Conservation (phyloP, 163 green algal genomes). For the Trebouxia gelatinosa region DNA sequence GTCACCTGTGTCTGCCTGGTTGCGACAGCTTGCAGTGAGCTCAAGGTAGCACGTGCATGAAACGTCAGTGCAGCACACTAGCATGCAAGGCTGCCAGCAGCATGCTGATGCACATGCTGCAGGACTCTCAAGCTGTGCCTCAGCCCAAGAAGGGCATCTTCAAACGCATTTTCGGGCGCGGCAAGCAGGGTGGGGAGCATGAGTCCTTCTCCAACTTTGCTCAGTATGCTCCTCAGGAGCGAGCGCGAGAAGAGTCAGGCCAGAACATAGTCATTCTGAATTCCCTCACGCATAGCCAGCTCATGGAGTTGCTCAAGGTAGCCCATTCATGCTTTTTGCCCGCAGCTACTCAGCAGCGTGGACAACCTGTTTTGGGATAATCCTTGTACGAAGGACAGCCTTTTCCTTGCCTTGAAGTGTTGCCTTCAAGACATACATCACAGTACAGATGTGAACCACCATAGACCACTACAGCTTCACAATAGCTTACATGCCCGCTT, state of each 20-base stretch:
- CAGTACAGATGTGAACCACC: too few species aligned
- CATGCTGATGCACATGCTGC: not conserved
- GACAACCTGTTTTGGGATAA: too few species aligned
- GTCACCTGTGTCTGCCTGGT: too few species aligned
- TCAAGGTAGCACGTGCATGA: not conserved
- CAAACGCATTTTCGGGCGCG: conserved; percentile 25
- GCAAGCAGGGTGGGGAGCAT: conserved; percentile 9
- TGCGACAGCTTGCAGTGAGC: not conserved
- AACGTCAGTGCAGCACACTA: not conserved
- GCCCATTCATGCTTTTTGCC: not conserved
- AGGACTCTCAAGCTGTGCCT: conserved; percentile 8
- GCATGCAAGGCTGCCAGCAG: not conserved
- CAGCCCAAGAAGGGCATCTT: conserved; percentile 24
- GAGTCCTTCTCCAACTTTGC: conserved; percentile 30
- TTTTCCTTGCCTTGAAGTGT: too few species aligned
- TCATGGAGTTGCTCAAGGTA: conserved; percentile 47
- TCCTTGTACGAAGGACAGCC: too few species aligned
- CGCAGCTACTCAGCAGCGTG: too few species aligned
- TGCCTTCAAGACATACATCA: too few species aligned
- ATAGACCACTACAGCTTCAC: too few species aligned
- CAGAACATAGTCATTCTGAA: conserved; percentile 52
- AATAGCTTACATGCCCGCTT: too few species aligned
- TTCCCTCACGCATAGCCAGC: conserved; percentile 45
- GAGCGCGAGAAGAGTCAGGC: conserved; percentile 3
- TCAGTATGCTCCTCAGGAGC: not conserved